A percentile compares a stretch with the other conserved stretches of the same genome.
These are phyloP conservation scores for Colletotrichum karsti DNA, from an alignment of 2,329 filamentous ascomycete genomes.

Conservation along the genomic window DNA sequence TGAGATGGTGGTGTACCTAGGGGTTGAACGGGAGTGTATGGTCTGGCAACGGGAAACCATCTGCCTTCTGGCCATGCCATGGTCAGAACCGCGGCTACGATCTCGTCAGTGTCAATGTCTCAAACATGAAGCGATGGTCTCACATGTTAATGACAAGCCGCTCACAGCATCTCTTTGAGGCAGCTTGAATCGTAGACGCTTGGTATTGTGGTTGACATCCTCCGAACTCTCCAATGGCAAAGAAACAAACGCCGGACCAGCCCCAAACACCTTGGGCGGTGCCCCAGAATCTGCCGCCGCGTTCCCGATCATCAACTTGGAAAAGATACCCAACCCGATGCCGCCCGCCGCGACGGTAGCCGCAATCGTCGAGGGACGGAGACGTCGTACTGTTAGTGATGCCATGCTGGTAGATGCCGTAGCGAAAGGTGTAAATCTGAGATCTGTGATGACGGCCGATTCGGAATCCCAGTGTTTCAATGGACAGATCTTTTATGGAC, in stretches of 20 bases:
- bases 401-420: slow-evolving; percentile 4
- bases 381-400: slow-evolving; percentile 9
- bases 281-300: slow-evolving; percentile 22
- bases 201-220: slow-evolving; percentile 91
- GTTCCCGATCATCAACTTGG: slow-evolving; percentile 32
- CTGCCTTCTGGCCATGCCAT: slow-evolving; percentile 62
- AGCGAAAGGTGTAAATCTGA: not conserved
- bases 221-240: slow-evolving; percentile 83
- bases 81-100: slow-evolving; percentile 8
- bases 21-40: slow-evolving; percentile 71
- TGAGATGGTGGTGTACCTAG: slow-evolving; percentile 45
- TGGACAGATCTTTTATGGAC: rapidly evolving
- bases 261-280: slow-evolving; percentile 38
- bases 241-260: slow-evolving; percentile 69
- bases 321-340: slow-evolving; percentile 23
- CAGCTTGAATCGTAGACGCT: slow-evolving; percentile 88
- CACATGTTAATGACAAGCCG: slow-evolving; percentile 84
- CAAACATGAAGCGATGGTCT: slow-evolving; percentile 77
- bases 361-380: slow-evolving; percentile 33
- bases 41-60: slow-evolving; percentile 68
- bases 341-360: slow-evolving; percentile 30
- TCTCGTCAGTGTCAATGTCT: slow-evolving; percentile 70
- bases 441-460: not conserved
- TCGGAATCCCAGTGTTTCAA: not conserved
- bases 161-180: slow-evolving; percentile 86